phyloP scores from a whole-genome alignment of 2,329 filamentous ascomycete genomes.

The Raffaelea ambrosiae region DNA sequence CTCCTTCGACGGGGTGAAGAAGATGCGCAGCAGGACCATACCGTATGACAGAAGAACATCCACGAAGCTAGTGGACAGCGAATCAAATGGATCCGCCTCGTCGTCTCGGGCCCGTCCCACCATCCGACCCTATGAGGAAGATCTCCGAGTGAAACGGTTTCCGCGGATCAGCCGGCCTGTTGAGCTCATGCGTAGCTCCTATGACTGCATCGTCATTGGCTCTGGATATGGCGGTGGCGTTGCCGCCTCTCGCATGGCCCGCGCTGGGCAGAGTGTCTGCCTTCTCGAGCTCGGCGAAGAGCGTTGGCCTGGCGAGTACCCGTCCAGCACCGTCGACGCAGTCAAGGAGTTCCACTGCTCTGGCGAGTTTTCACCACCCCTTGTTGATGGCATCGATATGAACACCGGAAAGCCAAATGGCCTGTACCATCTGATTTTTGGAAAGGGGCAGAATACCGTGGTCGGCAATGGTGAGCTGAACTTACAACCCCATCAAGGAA shows the following conservation, averaged over 20 bases:
- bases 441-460: constrained; percentile 55
- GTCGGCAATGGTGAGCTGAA: constrained; percentile 38
- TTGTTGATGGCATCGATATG: constrained; percentile 30
- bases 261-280: constrained; percentile 52
- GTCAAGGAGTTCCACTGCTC: constrained; percentile 46
- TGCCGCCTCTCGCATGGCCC: constrained; percentile 56
- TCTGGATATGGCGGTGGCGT: constrained; percentile 62
- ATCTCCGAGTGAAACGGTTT: constrained; percentile 21
- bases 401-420: constrained; percentile 47
- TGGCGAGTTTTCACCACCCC: constrained; percentile 37
- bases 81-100: neutral
- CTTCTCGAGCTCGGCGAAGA: constrained; percentile 57
- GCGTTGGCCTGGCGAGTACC: constrained; percentile 59
- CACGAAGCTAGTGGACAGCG: no score
- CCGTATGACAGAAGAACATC: constrained; percentile 17
- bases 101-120: neutral
- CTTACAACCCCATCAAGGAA: no score
- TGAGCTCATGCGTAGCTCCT: constrained; percentile 46
- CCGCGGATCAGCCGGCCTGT: constrained; percentile 49
- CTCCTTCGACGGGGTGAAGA: neutral
- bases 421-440: constrained; percentile 55
- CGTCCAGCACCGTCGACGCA: constrained; percentile 36
- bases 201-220: constrained; percentile 60
- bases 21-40: constrained; percentile 1
- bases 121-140: constrained; percentile 17